These are phyloP conservation scores for Carex parvula DNA, from an alignment of 176 grass and related monocot genomes.

Conservation along the genomic window DNA sequence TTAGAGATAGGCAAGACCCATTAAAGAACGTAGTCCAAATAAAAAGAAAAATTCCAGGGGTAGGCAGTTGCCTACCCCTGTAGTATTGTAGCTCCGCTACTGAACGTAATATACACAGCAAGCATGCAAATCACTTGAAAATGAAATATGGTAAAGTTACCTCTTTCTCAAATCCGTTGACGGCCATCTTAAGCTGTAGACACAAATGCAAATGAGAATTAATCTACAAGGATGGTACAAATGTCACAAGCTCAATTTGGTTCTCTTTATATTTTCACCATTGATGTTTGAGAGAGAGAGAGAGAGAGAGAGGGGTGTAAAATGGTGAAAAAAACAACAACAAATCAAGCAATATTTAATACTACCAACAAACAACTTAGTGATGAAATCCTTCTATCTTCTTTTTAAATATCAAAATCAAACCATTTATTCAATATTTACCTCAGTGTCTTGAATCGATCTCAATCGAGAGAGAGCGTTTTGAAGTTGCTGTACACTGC, in stretches of 20 bases:
- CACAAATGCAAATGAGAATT: background rate
- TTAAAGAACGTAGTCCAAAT: too few relatives aligned
- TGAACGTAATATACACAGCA: background rate
- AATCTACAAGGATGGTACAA: background rate
- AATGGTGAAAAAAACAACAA: background rate
- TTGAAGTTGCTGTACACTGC: background rate
- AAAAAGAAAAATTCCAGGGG: too few relatives aligned
- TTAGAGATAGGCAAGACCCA: too few relatives aligned
- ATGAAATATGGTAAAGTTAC: slow-evolving; percentile 9
- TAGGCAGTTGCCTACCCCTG: too few relatives aligned
- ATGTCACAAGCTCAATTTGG: background rate
- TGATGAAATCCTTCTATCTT: background rate
- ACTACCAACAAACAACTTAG: background rate
- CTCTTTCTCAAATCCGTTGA: slow-evolving; percentile 18
- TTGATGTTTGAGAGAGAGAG: background rate
- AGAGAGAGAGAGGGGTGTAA: background rate
- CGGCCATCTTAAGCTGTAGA: slow-evolving; percentile 11
- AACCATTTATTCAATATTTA: background rate
- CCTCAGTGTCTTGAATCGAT: background rate
- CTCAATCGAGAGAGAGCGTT: background rate
- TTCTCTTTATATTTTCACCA: background rate
- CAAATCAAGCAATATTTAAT: background rate
- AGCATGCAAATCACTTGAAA: background rate
- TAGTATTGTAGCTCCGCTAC: too few relatives aligned
- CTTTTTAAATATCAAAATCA: background rate